These are phyloP conservation scores for Malassezia caprae DNA, from an alignment of 1,284 basidiomycete genomes.

Conservation along the genomic window DNA sequence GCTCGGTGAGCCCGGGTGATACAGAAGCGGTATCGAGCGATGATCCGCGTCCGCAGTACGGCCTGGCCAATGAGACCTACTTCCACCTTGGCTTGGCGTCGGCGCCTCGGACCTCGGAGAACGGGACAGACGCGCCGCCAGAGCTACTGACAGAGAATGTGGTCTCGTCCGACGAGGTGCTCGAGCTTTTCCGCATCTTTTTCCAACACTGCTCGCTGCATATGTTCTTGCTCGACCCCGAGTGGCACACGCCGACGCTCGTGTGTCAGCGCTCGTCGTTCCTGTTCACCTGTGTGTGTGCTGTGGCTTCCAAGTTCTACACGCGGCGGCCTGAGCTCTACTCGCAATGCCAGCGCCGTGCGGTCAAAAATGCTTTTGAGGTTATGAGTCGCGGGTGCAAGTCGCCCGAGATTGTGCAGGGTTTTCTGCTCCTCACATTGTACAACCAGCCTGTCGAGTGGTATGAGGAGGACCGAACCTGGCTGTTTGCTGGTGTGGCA, in stretches of 20 bases:
- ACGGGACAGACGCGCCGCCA: slow-evolving; percentile 72
- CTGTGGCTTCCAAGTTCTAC: slow-evolving; percentile 85
- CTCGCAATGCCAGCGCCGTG: slow-evolving; percentile 65
- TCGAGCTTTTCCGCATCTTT: slow-evolving; percentile 82
- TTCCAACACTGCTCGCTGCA: slow-evolving; percentile 52
- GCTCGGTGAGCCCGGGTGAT: neutral
- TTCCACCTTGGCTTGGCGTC: slow-evolving; percentile 57
- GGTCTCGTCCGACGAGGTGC: slow-evolving; percentile 67
- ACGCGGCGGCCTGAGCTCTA: slow-evolving; percentile 72
- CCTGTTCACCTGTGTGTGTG: slow-evolving; percentile 59
- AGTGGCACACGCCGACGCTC: slow-evolving; percentile 46
- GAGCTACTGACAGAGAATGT: slow-evolving; percentile 71
- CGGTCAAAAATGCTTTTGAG: slow-evolving; percentile 76
- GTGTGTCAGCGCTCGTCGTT: slow-evolving; percentile 45
- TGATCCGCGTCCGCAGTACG: slow-evolving; percentile 50
- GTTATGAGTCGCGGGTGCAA: slow-evolving; percentile 65
- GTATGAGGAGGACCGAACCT: slow-evolving; percentile 93
- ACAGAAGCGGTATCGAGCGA: neutral
- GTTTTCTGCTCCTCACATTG: slow-evolving; percentile 47
- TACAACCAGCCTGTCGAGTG: slow-evolving; percentile 50
- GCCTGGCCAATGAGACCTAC: slow-evolving; percentile 80
- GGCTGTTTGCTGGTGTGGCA: slow-evolving; percentile 55
- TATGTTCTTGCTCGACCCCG: slow-evolving; percentile 38
- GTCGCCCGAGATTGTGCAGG: slow-evolving; percentile 63
- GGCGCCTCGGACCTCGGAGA: slow-evolving; percentile 64